phyloP scores from a whole-genome alignment of 1,139 yeast species.

The Taphrina communis region DNA sequence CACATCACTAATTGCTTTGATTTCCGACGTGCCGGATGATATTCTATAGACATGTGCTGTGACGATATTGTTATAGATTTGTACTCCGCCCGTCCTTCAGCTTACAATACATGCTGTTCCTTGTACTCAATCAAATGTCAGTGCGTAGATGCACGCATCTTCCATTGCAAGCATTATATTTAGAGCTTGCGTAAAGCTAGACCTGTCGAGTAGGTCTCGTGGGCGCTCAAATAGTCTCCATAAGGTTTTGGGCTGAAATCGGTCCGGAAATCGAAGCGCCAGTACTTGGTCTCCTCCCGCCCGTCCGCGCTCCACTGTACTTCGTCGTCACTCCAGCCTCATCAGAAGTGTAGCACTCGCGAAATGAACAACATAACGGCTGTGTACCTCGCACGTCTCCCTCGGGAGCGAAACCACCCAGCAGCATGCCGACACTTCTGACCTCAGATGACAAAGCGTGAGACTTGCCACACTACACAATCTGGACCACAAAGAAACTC shows the following conservation, averaged over 20 bases:
- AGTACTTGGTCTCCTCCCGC: neutral
- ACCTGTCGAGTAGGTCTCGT: neutral
- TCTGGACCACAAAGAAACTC: neutral
- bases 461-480: neutral
- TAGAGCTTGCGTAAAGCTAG: neutral
- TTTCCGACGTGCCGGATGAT: too few relatives aligned
- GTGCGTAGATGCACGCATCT: too few relatives aligned
- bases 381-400: neutral
- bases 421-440: slow-evolving; percentile 24
- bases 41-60: too few relatives aligned
- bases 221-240: neutral
- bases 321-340: slow-evolving; percentile 3
- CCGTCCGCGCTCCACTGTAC: neutral
- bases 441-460: slow-evolving; percentile 30
- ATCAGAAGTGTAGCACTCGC: neutral
- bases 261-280: slow-evolving; percentile 1
- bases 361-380: neutral
- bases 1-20: too few relatives aligned
- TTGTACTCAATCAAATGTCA: too few relatives aligned
- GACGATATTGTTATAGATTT: too few relatives aligned
- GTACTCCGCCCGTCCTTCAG: too few relatives aligned
- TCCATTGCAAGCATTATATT: too few relatives aligned
- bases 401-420: neutral
- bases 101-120: too few relatives aligned
- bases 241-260: slow-evolving; percentile 12